Conservation (phyloP, 176 grass and related monocot genomes). For the Aechmea fasciata region DNA sequence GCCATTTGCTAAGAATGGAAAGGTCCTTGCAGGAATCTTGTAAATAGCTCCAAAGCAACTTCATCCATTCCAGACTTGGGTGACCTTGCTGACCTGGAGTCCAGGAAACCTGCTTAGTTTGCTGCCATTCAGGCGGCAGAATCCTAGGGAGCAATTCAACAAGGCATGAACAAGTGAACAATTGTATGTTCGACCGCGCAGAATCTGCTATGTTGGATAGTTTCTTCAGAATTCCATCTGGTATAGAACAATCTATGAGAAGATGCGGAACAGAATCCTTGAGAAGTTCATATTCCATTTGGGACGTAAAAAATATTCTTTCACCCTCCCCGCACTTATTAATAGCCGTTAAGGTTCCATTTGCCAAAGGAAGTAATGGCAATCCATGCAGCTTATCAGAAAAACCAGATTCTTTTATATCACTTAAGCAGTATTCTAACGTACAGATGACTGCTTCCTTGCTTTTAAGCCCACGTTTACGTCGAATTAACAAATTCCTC, state of each 20-base stretch:
- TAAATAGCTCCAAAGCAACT: slow-evolving; percentile 75
- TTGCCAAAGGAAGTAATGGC: slow-evolving; percentile 79
- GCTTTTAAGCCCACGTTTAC: slow-evolving; percentile 59
- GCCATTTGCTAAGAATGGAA: slow-evolving; percentile 77
- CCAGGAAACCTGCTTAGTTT: slow-evolving; percentile 62
- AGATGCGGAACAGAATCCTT: slow-evolving; percentile 70
- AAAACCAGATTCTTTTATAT: slow-evolving; percentile 44
- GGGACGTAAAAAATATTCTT: slow-evolving; percentile 66
- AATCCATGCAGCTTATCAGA: slow-evolving; percentile 74
- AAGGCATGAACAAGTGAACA: slow-evolving; percentile 66
- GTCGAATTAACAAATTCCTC: slow-evolving; percentile 77
- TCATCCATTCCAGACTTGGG: slow-evolving; percentile 75
- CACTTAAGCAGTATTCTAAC: slow-evolving; percentile 87
- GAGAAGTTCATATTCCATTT: slow-evolving; percentile 81
- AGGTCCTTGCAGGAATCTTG: slow-evolving; percentile 66
- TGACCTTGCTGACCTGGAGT: slow-evolving; percentile 65
- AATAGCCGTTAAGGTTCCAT: slow-evolving; percentile 73
- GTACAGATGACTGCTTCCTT: slow-evolving; percentile 73
- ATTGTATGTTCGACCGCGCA: slow-evolving; percentile 51
- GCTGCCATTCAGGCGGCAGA: slow-evolving; percentile 89
- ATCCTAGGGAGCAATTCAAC: slow-evolving; percentile 83
- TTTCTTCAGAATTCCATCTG: slow-evolving; percentile 60
- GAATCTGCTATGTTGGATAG: slow-evolving; percentile 68
- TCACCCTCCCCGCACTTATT: slow-evolving; percentile 67
- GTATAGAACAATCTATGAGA: slow-evolving; percentile 68